phyloP scores from a whole-genome alignment of 768 basidiomycete species.

The Agaricus sinodeliciosus region DNA sequence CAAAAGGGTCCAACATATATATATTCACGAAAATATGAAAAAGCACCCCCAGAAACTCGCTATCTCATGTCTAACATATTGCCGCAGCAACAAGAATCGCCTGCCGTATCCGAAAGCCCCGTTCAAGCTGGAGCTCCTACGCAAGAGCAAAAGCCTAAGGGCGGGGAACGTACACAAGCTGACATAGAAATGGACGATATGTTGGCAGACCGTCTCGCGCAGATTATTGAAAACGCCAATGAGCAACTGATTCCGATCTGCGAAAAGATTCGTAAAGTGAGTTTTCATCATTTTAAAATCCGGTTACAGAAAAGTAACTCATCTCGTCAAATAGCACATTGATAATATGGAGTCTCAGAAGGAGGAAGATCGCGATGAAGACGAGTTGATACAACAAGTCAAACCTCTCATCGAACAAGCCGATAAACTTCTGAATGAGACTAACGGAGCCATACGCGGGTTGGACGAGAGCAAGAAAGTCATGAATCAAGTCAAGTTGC shows the following conservation, averaged over 20 bases:
- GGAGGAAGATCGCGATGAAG: conserved; percentile 29
- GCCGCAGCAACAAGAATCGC: neutral
- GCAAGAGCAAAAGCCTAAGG: neutral
- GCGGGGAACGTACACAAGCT: conserved; percentile 17
- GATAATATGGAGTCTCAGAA: conserved; percentile 26
- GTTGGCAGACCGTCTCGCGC: conserved; percentile 27
- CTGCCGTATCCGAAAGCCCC: neutral
- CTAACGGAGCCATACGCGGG: conserved; percentile 27
- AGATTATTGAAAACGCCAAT: conserved; percentile 29
- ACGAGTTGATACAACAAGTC: conserved; percentile 27
- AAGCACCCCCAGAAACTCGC: too few relatives aligned
- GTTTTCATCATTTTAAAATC: neutral
- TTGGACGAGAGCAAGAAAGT: conserved; percentile 30
- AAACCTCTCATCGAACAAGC: conserved; percentile 30
- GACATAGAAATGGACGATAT: conserved; percentile 21
- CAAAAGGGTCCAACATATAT: too few relatives aligned
- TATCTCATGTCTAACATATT: neutral
- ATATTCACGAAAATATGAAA: too few relatives aligned
- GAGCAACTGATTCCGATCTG: conserved; percentile 21
- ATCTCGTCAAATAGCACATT: conserved; percentile 20
- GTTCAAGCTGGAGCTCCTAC: neutral
- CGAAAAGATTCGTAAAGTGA: conserved; percentile 30
- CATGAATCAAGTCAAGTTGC: conserved; percentile 25
- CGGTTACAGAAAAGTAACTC: neutral
- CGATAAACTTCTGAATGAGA: conserved; percentile 31